Conservation (phyloP, 2,329 filamentous ascomycete genomes). For the Waltergamsia citrina region DNA sequence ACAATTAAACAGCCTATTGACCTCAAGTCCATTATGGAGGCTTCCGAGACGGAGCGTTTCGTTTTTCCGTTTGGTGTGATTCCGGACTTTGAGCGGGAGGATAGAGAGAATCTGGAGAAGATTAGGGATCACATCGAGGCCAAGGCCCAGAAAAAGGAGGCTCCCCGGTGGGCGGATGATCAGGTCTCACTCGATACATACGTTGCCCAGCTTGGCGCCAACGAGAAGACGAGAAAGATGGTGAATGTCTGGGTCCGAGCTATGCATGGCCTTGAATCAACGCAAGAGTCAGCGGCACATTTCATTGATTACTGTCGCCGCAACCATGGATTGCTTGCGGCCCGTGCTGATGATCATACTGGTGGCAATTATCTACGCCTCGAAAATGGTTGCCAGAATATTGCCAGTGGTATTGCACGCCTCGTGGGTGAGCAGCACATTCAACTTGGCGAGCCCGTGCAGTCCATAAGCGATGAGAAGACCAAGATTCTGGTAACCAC, state of each 20-base stretch:
- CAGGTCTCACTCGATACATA: conserved; percentile 22
- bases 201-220: conserved; percentile 18
- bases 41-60: conserved; percentile 10
- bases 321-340: conserved; percentile 20
- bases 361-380: conserved; percentile 24
- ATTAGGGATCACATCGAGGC: conserved; percentile 25
- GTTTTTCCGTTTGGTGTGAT: conserved; percentile 21
- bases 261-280: conserved; percentile 26
- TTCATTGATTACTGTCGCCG: conserved; percentile 27
- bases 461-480: conserved; percentile 11
- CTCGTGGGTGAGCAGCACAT: conserved; percentile 12
- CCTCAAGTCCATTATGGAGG: conserved; percentile 19
- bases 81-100: conserved; percentile 17
- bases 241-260: conserved; percentile 24
- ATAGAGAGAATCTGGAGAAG: conserved; percentile 20
- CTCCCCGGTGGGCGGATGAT: conserved; percentile 16
- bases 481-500: conserved; percentile 10
- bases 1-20: conserved; percentile 18
- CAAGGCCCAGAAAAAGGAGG: conserved; percentile 13
- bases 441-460: conserved; percentile 11
- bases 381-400: conserved; percentile 11
- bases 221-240: conserved; percentile 19
- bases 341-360: conserved; percentile 22
- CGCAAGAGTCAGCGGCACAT: conserved; percentile 22
- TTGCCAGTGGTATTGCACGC: conserved; percentile 15